These are phyloP conservation scores for Simmondsia chinensis DNA, from an alignment of 148 eudicot genomes.

Conservation along the genomic window DNA sequence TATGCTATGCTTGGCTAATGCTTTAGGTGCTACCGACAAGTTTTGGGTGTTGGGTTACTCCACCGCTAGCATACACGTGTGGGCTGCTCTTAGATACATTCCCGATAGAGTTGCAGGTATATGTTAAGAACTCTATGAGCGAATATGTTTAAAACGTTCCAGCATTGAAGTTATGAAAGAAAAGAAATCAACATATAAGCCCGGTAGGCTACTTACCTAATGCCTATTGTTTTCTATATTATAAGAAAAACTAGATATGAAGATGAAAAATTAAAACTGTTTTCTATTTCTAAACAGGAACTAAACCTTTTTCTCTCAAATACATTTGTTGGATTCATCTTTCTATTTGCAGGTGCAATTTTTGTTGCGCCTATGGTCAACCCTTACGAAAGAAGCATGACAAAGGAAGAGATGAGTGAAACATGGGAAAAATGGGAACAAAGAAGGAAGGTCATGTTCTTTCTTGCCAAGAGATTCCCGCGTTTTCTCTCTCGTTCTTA, in stretches of 20 bases:
- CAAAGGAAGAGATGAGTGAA: constrained; percentile 64
- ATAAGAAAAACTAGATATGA: too few relatives aligned
- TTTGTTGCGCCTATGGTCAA: constrained; percentile 82
- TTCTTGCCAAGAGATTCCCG: constrained; percentile 65
- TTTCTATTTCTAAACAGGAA: not conserved
- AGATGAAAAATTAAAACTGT: too few relatives aligned
- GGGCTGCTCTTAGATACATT: constrained; percentile 80
- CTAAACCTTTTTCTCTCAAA: too few relatives aligned
- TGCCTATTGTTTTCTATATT: too few relatives aligned
- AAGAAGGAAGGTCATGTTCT: constrained; percentile 60
- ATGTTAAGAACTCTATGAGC: not conserved
- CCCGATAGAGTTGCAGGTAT: constrained; percentile 73
- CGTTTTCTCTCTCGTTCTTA: constrained; percentile 51
- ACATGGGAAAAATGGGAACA: constrained; percentile 79
- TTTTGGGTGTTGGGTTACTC: constrained; percentile 92
- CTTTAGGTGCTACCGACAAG: constrained; percentile 47
- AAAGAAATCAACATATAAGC: too few relatives aligned
- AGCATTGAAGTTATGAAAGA: too few relatives aligned
- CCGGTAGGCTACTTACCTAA: too few relatives aligned
- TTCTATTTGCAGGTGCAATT: constrained; percentile 49
- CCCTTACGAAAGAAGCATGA: constrained; percentile 85
- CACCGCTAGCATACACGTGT: constrained; percentile 75
- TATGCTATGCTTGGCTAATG: constrained; percentile 53
- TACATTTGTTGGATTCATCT: too few relatives aligned
- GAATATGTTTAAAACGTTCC: too few relatives aligned